Evolutionary conservation across 1,139 yeast species (phyloP).

Genomic region (Pichia sp.): DNA sequence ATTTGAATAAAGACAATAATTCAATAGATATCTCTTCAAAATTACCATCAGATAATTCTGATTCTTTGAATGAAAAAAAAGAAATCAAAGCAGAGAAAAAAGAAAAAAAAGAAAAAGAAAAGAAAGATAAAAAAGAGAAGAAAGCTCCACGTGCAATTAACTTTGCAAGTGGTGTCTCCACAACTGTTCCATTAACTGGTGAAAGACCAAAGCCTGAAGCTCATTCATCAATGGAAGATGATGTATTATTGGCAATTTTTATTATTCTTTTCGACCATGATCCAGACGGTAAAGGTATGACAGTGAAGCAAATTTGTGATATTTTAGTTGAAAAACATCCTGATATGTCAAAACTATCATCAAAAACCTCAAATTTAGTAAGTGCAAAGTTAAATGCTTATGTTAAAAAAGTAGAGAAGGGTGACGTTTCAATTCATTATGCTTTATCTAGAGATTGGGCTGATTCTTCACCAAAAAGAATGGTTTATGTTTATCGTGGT

Average conservation of each 20-base stretch:
- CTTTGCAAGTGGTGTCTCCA: conserved; percentile 67
- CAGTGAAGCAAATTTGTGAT: conserved; percentile 79
- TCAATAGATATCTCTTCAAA: background rate
- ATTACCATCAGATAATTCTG: background rate
- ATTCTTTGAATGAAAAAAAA: conserved; percentile 2
- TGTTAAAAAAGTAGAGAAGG: conserved; percentile 73
- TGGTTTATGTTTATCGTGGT: conserved; percentile 82
- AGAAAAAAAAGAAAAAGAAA: conserved; percentile 16
- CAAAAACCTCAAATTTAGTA: conserved; percentile 75
- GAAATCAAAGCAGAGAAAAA: conserved; percentile 8
- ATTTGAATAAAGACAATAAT: conserved; percentile 3
- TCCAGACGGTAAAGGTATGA: conserved; percentile 67
- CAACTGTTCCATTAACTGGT: conserved; percentile 74
- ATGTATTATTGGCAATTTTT: conserved; percentile 67
- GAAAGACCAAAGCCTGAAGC: conserved; percentile 69
- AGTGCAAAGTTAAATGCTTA: conserved; percentile 79
- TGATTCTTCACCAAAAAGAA: conserved; percentile 77
- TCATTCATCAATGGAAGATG: conserved; percentile 65
- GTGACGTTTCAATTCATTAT: conserved; percentile 63
- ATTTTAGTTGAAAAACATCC: conserved; percentile 66
- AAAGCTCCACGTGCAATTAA: conserved; percentile 31
- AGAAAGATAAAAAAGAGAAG: conserved; percentile 26
- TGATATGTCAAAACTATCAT: conserved; percentile 70
- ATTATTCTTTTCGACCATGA: conserved; percentile 63
- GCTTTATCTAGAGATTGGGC: conserved; percentile 85